phyloP scores from a whole-genome alignment of 2,329 filamentous ascomycete species.

The Penicillium sclerotiorum region DNA sequence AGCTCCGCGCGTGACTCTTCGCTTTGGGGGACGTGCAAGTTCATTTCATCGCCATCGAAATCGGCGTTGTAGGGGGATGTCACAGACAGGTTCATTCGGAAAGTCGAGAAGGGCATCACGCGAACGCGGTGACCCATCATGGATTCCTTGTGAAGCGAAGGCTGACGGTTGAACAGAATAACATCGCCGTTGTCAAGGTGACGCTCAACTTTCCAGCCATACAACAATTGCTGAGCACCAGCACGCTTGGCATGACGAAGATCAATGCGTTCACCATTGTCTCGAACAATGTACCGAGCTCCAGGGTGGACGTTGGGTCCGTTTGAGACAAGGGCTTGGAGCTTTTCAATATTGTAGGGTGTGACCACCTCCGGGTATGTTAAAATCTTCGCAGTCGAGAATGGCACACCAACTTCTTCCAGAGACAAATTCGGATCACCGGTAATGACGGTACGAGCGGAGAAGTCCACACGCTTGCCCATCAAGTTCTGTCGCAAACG shows the following conservation, averaged over 20 bases:
- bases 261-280: constrained; percentile 87
- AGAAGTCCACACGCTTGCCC: constrained; percentile 99
- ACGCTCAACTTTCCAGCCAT: constrained; percentile 89
- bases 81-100: constrained; percentile 96
- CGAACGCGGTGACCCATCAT: constrained; percentile 99
- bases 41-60: constrained; percentile 99
- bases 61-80: constrained; percentile 98
- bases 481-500: constrained; percentile 97
- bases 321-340: constrained; percentile 72
- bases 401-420: constrained; percentile 95
- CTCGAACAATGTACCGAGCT: constrained; percentile 86
- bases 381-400: constrained; percentile 86
- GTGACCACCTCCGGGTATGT: constrained; percentile 95
- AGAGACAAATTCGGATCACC: constrained; percentile 95
- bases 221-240: constrained; percentile 73
- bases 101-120: constrained; percentile 99
- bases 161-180: constrained; percentile 96
- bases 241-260: constrained; percentile 88
- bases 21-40: constrained; percentile 94
- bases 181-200: constrained; percentile 95
- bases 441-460: constrained; percentile 98
- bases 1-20: constrained; percentile 96
- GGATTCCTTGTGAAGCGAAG: constrained; percentile 97
- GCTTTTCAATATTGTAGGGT: constrained; percentile 79
- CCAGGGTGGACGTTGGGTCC: constrained; percentile 82